Percentiles rank a stretch among this genome's conserved stretches.
phyloP scores from a whole-genome alignment of 1,284 basidiomycete genomes.

The Psilocybe mexicana region DNA sequence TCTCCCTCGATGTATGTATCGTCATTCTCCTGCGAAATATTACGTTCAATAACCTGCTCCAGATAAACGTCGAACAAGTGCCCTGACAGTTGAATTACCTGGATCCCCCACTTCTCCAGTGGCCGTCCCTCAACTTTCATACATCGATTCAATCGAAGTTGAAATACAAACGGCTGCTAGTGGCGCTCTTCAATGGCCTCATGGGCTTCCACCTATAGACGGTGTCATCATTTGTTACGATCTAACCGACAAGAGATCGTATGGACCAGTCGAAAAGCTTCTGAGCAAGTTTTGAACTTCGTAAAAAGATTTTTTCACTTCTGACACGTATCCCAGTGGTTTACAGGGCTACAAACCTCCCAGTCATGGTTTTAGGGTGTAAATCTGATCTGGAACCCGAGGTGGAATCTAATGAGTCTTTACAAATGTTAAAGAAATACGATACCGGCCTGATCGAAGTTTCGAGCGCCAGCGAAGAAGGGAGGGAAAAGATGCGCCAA shows the following conservation, averaged over 20 bases:
- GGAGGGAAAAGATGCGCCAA: slow-evolving; percentile 62
- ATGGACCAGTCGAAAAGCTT: slow-evolving; percentile 59
- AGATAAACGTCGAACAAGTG: slow-evolving; percentile 55
- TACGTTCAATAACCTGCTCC: not conserved
- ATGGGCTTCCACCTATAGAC: slow-evolving; percentile 59
- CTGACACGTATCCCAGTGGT: slow-evolving; percentile 41
- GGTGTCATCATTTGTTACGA: slow-evolving; percentile 79
- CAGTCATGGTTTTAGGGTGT: slow-evolving; percentile 72
- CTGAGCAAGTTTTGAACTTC: slow-evolving; percentile 49
- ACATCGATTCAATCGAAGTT: slow-evolving; percentile 58
- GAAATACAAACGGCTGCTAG: slow-evolving; percentile 37
- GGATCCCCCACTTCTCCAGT: slow-evolving; percentile 27
- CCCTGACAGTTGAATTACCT: slow-evolving; percentile 34
- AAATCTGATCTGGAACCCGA: slow-evolving; percentile 65
- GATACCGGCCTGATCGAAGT: slow-evolving; percentile 74
- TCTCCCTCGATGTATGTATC: slow-evolving; percentile 43
- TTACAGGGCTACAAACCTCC: slow-evolving; percentile 54
- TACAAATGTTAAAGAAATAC: slow-evolving; percentile 48
- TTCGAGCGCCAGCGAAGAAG: slow-evolving; percentile 46
- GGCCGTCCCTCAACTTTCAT: slow-evolving; percentile 43
- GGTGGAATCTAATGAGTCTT: slow-evolving; percentile 56
- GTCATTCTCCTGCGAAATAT: not conserved
- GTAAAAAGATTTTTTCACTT: not conserved
- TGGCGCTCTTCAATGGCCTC: slow-evolving; percentile 35
- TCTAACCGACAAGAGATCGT: slow-evolving; percentile 58